Percentiles rank a stretch among this genome's conserved stretches.
Evolutionary conservation across 257 asterid species (phyloP).

Genomic region (Paulownia fortunei): DNA sequence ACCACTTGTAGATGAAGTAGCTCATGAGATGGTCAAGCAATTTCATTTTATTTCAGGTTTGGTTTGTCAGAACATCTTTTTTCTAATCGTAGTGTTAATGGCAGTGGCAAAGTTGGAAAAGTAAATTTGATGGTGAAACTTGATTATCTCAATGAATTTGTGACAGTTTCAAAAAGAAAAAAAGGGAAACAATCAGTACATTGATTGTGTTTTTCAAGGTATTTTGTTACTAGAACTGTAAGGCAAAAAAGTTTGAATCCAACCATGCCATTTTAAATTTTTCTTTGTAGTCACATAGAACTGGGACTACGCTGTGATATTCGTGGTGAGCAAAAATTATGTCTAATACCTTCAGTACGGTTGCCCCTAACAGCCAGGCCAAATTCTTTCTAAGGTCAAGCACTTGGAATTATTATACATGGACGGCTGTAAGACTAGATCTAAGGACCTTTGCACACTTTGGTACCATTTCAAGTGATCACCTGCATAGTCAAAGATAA

Average conservation of each 20-base stretch:
- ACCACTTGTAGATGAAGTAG: slow-evolving; percentile 13
- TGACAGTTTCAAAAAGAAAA: not conserved
- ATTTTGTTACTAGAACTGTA: not conserved
- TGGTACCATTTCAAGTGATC: slow-evolving; percentile 12
- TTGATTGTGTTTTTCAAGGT: not conserved
- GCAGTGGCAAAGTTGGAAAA: slow-evolving; percentile 2
- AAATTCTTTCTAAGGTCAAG: slow-evolving; percentile 1
- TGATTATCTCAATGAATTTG: not conserved
- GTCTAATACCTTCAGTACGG: slow-evolving; percentile 1
- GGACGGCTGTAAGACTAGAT: not conserved
- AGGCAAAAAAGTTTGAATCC: not conserved
- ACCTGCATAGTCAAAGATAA: slow-evolving; percentile 23
- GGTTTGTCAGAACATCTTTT: not conserved
- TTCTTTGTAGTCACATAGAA: not conserved
- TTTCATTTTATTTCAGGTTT: slow-evolving; percentile 12
- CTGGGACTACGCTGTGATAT: not conserved
- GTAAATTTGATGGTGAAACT: slow-evolving; percentile 5
- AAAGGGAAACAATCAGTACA: not conserved
- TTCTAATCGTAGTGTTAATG: not conserved
- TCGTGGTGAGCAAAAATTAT: not conserved
- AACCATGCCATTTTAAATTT: not conserved
- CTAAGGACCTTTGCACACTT: slow-evolving; percentile 2
- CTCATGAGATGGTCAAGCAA: slow-evolving; percentile 1
- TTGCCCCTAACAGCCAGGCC: not conserved
- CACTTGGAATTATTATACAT: not conserved